Evolutionary conservation across 2,329 filamentous ascomycete genomes (phyloP).

Genomic region (Bipolaris oryzae): DNA sequence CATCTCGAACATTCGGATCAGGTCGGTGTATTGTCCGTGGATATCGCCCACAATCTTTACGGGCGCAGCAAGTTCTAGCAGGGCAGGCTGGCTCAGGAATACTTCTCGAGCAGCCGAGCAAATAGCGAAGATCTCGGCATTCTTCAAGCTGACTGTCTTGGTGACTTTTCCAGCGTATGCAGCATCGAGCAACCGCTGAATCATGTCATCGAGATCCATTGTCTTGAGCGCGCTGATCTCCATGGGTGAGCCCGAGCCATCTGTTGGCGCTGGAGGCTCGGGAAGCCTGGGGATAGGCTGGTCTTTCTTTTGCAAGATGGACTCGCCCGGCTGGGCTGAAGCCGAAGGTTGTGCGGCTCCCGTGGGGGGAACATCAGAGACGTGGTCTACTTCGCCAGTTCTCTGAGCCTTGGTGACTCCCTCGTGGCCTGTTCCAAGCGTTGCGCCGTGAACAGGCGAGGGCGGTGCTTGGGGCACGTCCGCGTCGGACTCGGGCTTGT

Average conservation of each 20-base stretch:
- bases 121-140: constrained; percentile 94
- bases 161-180: constrained; percentile 97
- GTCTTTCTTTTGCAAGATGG: constrained; percentile 85
- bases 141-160: constrained; percentile 96
- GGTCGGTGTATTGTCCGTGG: constrained; percentile 93
- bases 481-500: constrained; percentile 40
- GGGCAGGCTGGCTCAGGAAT: constrained; percentile 87
- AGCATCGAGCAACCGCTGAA: constrained; percentile 89
- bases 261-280: constrained; percentile 55
- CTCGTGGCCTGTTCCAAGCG: constrained; percentile 73
- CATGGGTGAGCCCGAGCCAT: constrained; percentile 64
- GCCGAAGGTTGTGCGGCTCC: constrained; percentile 62
- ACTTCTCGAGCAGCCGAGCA: constrained; percentile 88
- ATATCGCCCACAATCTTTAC: constrained; percentile 99
- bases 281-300: constrained; percentile 69
- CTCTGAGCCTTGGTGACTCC: constrained; percentile 81
- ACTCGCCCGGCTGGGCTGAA: constrained; percentile 77
- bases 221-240: constrained; percentile 90
- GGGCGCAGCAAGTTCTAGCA: constrained; percentile 89
- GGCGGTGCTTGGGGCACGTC: constrained; percentile 65
- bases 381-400: constrained; percentile 88
- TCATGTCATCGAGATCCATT: constrained; percentile 96
- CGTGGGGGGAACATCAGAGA: constrained; percentile 86
- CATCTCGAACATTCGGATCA: constrained; percentile 98
- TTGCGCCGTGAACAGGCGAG: constrained; percentile 82